phyloP scores from a whole-genome alignment of 2,329 filamentous ascomycete genomes.

The Rugonectria rugulosa region DNA sequence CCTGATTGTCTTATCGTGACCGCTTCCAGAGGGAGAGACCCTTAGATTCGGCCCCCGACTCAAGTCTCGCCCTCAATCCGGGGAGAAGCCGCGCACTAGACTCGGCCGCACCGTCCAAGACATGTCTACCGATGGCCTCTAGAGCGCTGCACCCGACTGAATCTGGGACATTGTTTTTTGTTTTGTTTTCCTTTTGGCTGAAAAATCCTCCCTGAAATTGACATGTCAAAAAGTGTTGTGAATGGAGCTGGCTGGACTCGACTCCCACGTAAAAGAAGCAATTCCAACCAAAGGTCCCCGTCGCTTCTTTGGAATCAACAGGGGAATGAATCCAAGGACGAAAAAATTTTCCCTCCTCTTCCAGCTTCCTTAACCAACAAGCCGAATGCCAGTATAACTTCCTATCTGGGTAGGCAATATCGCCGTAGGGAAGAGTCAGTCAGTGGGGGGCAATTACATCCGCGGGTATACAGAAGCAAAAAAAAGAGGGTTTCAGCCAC shows the following conservation, averaged over 20 bases:
- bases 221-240: conserved; percentile 17
- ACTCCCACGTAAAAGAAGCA: not conserved
- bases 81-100: not conserved
- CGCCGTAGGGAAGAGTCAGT: not conserved
- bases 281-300: not conserved
- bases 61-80: not conserved
- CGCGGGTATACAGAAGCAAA: not conserved
- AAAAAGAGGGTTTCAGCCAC: conserved; percentile 7
- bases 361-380: not conserved
- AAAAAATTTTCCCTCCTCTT: conserved; percentile 1
- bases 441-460: not conserved
- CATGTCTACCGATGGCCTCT: not conserved
- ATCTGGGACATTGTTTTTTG: not conserved
- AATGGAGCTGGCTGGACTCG: not conserved
- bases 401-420: conserved; percentile 8
- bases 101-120: not conserved
- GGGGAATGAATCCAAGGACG: not conserved
- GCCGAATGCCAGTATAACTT: not conserved
- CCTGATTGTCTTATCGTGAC: not conserved
- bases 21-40: not conserved
- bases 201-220: conserved; percentile 14
- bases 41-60: not conserved
- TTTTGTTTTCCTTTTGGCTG: conserved; percentile 7
- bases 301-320: not conserved
- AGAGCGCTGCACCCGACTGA: not conserved